Percentiles rank a stretch among this genome's conserved stretches.
phyloP scores from a whole-genome alignment of 2,329 filamentous ascomycete species.

The Trichoderma sp. region DNA sequence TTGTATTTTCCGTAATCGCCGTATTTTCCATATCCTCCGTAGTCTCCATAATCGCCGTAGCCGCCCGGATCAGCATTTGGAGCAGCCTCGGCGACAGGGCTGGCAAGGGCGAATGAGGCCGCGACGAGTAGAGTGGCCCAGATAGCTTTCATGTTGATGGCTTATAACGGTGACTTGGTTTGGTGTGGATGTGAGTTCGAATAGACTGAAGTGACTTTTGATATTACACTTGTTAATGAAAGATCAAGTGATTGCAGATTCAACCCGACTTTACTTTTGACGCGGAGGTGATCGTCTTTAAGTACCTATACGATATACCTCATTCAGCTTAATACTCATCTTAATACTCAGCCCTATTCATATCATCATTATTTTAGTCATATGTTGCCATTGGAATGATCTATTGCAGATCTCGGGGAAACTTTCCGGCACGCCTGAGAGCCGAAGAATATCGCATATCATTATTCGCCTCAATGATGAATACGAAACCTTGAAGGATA shows the following conservation, averaged over 20 bases:
- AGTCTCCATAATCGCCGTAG: constrained; percentile 19
- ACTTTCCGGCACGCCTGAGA: background rate
- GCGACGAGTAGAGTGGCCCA: constrained; percentile 30
- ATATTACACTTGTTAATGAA: background rate
- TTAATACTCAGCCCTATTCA: too few relatives aligned
- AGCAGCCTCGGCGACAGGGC: constrained; percentile 29
- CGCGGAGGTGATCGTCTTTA: background rate
- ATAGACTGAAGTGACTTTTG: background rate
- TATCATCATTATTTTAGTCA: background rate
- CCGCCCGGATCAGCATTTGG: constrained; percentile 5
- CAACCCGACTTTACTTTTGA: background rate
- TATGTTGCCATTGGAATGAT: background rate
- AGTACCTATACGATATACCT: background rate
- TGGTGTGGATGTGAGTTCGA: background rate
- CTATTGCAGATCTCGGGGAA: background rate
- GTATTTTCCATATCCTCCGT: constrained; percentile 7
- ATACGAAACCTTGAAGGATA: background rate
- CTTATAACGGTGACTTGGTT: background rate
- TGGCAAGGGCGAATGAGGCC: constrained; percentile 30
- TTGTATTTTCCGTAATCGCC: constrained; percentile 12
- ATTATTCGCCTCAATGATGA: background rate
- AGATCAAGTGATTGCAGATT: background rate
- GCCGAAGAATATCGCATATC: background rate
- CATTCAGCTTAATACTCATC: too few relatives aligned
- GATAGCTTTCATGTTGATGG: constrained; percentile 35